These are phyloP conservation scores for Pterulicium gracile DNA, from an alignment of 1,284 basidiomycete species.

Conservation along the genomic window DNA sequence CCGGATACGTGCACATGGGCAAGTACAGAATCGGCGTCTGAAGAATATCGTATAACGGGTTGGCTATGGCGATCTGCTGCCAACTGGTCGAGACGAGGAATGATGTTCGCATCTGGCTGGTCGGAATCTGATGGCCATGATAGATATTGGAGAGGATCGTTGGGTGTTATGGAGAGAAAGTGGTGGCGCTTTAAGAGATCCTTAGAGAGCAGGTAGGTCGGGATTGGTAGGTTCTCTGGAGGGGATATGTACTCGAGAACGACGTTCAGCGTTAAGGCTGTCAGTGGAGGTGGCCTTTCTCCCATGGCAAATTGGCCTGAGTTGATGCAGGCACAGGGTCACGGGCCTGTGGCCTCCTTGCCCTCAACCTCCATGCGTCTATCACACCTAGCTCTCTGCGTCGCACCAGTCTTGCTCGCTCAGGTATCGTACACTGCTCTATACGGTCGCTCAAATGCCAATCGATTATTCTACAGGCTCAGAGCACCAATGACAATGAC, in stretches of 20 bases:
- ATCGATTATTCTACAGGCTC: slow-evolving; percentile 13
- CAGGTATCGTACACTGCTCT: slow-evolving; percentile 19
- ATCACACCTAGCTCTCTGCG: slow-evolving; percentile 16
- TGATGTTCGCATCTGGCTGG: slow-evolving; percentile 28
- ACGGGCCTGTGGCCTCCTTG: too few species aligned
- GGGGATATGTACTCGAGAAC: slow-evolving; percentile 52
- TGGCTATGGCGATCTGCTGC: slow-evolving; percentile 23
- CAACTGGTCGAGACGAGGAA: slow-evolving; percentile 31
- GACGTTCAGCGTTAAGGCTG: slow-evolving; percentile 28
- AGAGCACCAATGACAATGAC: slow-evolving; percentile 15
- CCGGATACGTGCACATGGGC: slow-evolving; percentile 50
- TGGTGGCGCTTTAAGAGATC: slow-evolving; percentile 54
- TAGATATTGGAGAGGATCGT: slow-evolving; percentile 44
- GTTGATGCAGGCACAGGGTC: slow-evolving; percentile 8
- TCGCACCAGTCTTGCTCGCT: slow-evolving; percentile 22
- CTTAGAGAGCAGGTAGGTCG: slow-evolving; percentile 47
- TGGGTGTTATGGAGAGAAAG: slow-evolving; percentile 43
- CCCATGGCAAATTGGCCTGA: slow-evolving; percentile 2
- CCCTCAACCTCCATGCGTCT: slow-evolving; percentile 2
- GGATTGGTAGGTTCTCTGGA: slow-evolving; percentile 39
- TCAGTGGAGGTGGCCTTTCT: slow-evolving; percentile 20
- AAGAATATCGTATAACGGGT: slow-evolving; percentile 38
- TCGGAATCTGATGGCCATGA: slow-evolving; percentile 49
- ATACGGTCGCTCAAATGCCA: slow-evolving; percentile 13
- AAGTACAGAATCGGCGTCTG: slow-evolving; percentile 44